Base-by-base conservation (phyloP, 352 stramenopile genomes). In the Globisporangium uncinulatum region DNA sequence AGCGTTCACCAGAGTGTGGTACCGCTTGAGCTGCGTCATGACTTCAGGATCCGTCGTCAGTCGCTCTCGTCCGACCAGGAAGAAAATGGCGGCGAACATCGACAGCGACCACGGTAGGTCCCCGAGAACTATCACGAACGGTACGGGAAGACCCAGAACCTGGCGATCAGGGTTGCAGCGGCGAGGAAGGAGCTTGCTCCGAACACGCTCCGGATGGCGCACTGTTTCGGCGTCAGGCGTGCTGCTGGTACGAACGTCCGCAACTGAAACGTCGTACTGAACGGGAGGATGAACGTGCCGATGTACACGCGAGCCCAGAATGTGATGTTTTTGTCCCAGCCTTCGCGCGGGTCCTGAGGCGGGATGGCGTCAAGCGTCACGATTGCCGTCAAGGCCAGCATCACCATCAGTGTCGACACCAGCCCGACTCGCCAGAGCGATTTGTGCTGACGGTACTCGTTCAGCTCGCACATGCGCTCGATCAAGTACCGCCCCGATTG, bases 401-500 rank as follows among this genome's bases (percentile, higher is more conserved):
- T 14, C 14, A 56, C 19, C 17, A 57, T 41, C 3, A 31, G 17
- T 14, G 41, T n/a, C 10, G 63, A 15, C 3, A 63, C 46, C n/a
- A 59, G 17, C 2, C 56, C 13, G 2, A 50, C 56, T 20, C 51
- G 57, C 31, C 10, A 15, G 4, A 66, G 36, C n/a, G 45, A 43
- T 13, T 42, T 55, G 5, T 43, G n/a, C 14, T 54, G 39, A 24
- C 58, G 53, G 53, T 70, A 73, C 31, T 62, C 51, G 50, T 20
- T 44, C 4, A 70, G 55, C 29, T 47, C 55, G 19, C 62, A 51
- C 17, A 73, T 59, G 19, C 67, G 64, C 19, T 56, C 62, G 20
- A 70, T 20, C 11, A 62, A 73, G 53, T 70, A 70, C 20, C 62
- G 58, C 4, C 66, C 62, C 6, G 6, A 13, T 2, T 39, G 34